Evolutionary conservation across 257 asterid genomes (phyloP).

Genomic region (Penstemon newberryi): DNA sequence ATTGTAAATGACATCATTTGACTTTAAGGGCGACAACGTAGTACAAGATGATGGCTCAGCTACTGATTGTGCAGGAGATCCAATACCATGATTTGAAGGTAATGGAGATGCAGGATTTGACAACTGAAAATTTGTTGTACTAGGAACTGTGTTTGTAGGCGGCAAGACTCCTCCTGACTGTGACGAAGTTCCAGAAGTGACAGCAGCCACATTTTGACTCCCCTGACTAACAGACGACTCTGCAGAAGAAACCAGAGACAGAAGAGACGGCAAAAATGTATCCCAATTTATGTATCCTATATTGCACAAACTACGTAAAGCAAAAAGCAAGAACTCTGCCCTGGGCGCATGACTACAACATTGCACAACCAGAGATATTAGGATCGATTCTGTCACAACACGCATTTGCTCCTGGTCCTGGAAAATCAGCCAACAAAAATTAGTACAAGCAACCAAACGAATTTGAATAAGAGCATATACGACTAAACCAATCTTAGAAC

Average conservation of each 20-base stretch:
- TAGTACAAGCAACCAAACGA: constrained; percentile 20
- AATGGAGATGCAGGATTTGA: constrained; percentile 88
- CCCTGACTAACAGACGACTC: constrained; percentile 73
- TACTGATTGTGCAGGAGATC: constrained; percentile 80
- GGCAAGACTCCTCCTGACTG: constrained; percentile 73
- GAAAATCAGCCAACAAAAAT: constrained; percentile 14
- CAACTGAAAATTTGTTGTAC: constrained; percentile 61
- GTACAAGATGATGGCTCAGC: constrained; percentile 75
- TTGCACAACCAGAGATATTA: constrained; percentile 76
- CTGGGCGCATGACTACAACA: constrained; percentile 91
- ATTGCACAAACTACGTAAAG: constrained; percentile 69
- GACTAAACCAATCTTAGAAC: constrained; percentile 4
- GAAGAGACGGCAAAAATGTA: constrained; percentile 84
- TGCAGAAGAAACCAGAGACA: constrained; percentile 79
- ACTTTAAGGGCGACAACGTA: constrained; percentile 66
- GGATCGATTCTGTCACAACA: constrained; percentile 72
- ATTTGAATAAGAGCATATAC: constrained; percentile 2
- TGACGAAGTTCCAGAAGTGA: constrained; percentile 59
- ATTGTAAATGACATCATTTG: constrained; percentile 50
- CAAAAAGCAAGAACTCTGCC: constrained; percentile 92
- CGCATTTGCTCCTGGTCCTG: constrained; percentile 93
- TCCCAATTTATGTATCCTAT: constrained; percentile 89
- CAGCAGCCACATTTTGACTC: constrained; percentile 52
- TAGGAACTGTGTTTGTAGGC: constrained; percentile 50
- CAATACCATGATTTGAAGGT: constrained; percentile 79